Conservation (phyloP, 164 flowering plant species). For the Nymphaea colorata region DNA sequence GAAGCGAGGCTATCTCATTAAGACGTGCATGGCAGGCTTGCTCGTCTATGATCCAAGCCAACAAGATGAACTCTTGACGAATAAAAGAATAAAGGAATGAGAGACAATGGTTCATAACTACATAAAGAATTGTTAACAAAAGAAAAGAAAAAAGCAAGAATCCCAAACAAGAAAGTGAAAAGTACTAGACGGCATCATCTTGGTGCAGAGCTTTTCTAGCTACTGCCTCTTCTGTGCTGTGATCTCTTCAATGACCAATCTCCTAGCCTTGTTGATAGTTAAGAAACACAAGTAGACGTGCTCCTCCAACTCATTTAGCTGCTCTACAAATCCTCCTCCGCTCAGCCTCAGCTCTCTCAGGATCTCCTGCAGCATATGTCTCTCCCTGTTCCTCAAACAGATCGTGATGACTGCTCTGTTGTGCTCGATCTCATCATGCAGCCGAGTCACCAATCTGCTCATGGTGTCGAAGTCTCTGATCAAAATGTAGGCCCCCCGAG, state of each 20-base stretch:
- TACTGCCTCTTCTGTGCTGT: slow-evolving; percentile 6
- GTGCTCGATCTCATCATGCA: slow-evolving; percentile 62
- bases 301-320: slow-evolving; percentile 63
- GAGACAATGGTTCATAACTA: background rate
- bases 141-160: too few relatives aligned
- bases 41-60: background rate
- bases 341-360: slow-evolving; percentile 40
- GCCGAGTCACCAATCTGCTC: slow-evolving; percentile 38
- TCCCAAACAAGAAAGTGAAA: background rate
- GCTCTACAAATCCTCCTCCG: slow-evolving; percentile 43
- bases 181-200: too few relatives aligned
- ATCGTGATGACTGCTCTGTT: slow-evolving; percentile 27
- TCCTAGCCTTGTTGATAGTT: slow-evolving; percentile 62
- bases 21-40: background rate
- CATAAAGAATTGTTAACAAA: too few relatives aligned
- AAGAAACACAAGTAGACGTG: slow-evolving; percentile 60
- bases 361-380: slow-evolving; percentile 43
- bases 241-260: slow-evolving; percentile 37
- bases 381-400: slow-evolving; percentile 36
- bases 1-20: background rate
- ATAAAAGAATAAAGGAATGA: background rate
- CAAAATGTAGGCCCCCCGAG: slow-evolving; percentile 50
- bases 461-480: slow-evolving; percentile 64
- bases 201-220: background rate
- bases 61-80: background rate